These are phyloP conservation scores for Vitis riparia DNA, from an alignment of 164 flowering plant species.

Conservation along the genomic window DNA sequence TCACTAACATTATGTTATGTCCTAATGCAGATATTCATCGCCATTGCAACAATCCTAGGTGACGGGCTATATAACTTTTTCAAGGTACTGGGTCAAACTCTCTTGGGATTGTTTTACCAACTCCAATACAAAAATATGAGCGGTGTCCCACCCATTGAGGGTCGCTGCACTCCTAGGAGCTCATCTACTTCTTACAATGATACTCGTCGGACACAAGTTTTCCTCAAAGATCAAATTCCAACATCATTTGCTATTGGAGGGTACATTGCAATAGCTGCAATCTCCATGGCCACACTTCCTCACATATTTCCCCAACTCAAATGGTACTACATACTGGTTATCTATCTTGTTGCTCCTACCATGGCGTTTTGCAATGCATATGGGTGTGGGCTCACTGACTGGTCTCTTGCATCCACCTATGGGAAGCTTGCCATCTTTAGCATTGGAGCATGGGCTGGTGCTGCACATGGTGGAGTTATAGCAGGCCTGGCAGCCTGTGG, in stretches of 20 bases:
- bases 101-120: slow-evolving; percentile 23
- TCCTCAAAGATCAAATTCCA: slow-evolving; percentile 45
- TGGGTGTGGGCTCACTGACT: slow-evolving; percentile 58
- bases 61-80: slow-evolving; percentile 53
- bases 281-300: slow-evolving; percentile 35
- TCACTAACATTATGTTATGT: background rate
- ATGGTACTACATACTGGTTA: slow-evolving; percentile 45
- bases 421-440: slow-evolving; percentile 49
- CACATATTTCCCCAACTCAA: slow-evolving; percentile 40
- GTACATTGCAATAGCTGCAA: slow-evolving; percentile 26
- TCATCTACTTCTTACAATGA: slow-evolving; percentile 27
- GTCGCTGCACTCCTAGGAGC: background rate
- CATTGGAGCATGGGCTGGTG: slow-evolving; percentile 55
- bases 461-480: slow-evolving; percentile 40
- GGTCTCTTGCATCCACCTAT: slow-evolving; percentile 49
- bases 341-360: slow-evolving; percentile 39
- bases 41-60: slow-evolving; percentile 49
- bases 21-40: slow-evolving; percentile 40
- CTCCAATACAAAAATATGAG: slow-evolving; percentile 5
- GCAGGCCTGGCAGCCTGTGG: slow-evolving; percentile 54
- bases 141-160: slow-evolving; percentile 17
- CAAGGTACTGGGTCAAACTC: slow-evolving; percentile 36
- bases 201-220: slow-evolving; percentile 23
- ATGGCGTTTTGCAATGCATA: slow-evolving; percentile 58
- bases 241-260: slow-evolving; percentile 30